Base-by-base conservation (phyloP, 352 stramenopile genomes). In the Pythium dissimile region DNA sequence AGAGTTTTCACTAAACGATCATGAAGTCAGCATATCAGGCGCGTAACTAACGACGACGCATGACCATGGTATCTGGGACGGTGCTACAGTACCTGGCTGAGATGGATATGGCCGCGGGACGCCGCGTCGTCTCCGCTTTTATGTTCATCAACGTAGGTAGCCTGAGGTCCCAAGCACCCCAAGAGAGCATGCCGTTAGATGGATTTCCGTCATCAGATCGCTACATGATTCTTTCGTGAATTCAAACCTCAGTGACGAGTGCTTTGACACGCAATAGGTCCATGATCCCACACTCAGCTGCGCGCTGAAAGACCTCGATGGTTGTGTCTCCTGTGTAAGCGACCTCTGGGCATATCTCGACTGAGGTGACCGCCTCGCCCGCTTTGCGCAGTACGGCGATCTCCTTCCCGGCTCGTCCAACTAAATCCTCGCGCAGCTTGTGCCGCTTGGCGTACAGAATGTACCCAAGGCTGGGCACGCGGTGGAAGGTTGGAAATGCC, bases 271-370 rank as follows among this genome's bases (percentile, higher is more conserved):
- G 64, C 23, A 92, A 48, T 27, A 94, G 70, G 30, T 94, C 82
- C 27, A 59, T 59, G 39, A 64, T 59, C 18, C 43, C 37, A 3
- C 41, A 32, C 30, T 63, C 52, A 1, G 58, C 51, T 4, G 48
- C 67, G 23, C 63, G 42, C 12, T 67, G 41, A 31, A 92, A 92
- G 24, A 82, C 64, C 6, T 88, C 71, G 24, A 74, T 73, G 5
- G 72, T 88, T 8, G 84, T 94, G 61, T 94, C 84, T 18, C 84
- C 84, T 9, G 84, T 94, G 69, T 94, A 94, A 26, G 82, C 84
- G 54, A 94, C 83, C 56, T 86, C 73, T 0, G 84, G 79, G 1
- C 47, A 72, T 21, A 76, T 18, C 6, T 63, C 37, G 0, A 50
- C 46, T 5, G 39, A 55, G 8, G 73, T 87, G 41, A 92, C 69